Base-by-base conservation (phyloP, 202 grass and related monocot species). In the Brachypodium distachyon region DNA sequence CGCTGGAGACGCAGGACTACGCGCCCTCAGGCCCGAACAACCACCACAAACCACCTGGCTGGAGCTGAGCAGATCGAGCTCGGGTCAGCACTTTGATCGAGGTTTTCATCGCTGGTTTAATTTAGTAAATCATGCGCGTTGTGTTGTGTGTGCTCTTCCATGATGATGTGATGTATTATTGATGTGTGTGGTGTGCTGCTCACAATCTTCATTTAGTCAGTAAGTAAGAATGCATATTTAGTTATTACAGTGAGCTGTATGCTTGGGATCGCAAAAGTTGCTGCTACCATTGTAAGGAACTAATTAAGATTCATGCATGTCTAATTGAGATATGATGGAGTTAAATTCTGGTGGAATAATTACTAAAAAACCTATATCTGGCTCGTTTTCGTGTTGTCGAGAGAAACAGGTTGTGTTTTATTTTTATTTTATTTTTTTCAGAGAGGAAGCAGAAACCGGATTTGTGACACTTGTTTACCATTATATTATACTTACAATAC, bases 41-140 rank as follows among this genome's bases (percentile, higher is more conserved):
- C 63, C 81, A 71, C 40, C 86, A 88, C 76, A 88, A 57, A 39
- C 81, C 86, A 41, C 86, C 86, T 17, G 76, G 81, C 13, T 22
- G 70, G 76, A 79, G 62, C 38, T 88, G 44, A 84, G 29, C 17
- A 11, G 52, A 58, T 16, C 73, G 46, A 70, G 18, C 52, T 9
- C 21, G 22, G 16, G 49, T 67, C 67, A 43, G 7, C 61, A 53
- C 26, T 28, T 21, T 0, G 11, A 34, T 43, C 12, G 7, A 52
- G 46, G 13, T n/a, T 68, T n/a, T n/a, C 41, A 37, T 12, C 27
- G 0, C n/a, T 36, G 42, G 26, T 27, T 38, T 32, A 36, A 52
- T 44, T 55, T 68, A 68, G 64, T 68, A 28, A 47, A 68, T 43
- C 41, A 42, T 25, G 14, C 0, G 16, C 44, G 7, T 28, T 46